phyloP scores from a whole-genome alignment of 1,284 basidiomycete genomes.

The Cryptococcus sp. region DNA sequence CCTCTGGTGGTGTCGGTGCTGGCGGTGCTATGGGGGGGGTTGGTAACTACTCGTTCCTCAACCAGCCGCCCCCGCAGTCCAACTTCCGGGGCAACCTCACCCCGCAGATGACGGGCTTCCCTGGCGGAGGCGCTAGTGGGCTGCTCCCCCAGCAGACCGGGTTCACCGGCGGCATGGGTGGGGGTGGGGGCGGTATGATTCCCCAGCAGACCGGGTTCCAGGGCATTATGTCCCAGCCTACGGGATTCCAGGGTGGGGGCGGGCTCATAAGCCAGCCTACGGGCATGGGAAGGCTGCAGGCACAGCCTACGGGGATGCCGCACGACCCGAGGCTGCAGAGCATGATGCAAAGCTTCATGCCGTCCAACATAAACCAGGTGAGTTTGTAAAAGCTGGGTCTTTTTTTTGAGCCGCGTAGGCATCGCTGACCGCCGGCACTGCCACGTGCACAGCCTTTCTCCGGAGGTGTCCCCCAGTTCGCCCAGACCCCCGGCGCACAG shows the following conservation, averaged over 20 bases:
- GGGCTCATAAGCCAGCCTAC: conserved; percentile 70
- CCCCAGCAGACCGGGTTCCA: conserved; percentile 35
- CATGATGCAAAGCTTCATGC: conserved; percentile 84
- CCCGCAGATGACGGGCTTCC: conserved; percentile 41
- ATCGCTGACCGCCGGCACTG: background rate
- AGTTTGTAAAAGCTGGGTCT: conserved; percentile 15
- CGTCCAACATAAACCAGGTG: conserved; percentile 49
- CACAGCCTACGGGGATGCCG: conserved; percentile 41
- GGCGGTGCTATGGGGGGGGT: conserved; percentile 11
- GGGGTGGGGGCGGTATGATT: conserved; percentile 38
- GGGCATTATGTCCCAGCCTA: conserved; percentile 28
- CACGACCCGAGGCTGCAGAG: conserved; percentile 76
- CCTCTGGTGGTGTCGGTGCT: conserved; percentile 10
- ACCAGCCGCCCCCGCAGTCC: conserved; percentile 39
- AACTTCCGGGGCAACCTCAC: conserved; percentile 28
- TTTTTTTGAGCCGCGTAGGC: background rate
- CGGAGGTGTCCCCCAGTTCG: conserved; percentile 59
- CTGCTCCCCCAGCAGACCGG: conserved; percentile 52
- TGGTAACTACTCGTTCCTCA: conserved; percentile 46
- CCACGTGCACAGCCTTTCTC: conserved; percentile 35
- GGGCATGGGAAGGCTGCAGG: conserved; percentile 53
- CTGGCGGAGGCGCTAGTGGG: conserved; percentile 32
- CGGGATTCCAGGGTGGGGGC: conserved; percentile 23
- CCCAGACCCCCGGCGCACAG: conserved; percentile 35
- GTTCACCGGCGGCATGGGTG: conserved; percentile 46